Percentiles rank a stretch among this genome's conserved stretches.
These are phyloP conservation scores for Hypoxylon sp. DNA, from an alignment of 2,329 filamentous ascomycete genomes.

Conservation along the genomic window DNA sequence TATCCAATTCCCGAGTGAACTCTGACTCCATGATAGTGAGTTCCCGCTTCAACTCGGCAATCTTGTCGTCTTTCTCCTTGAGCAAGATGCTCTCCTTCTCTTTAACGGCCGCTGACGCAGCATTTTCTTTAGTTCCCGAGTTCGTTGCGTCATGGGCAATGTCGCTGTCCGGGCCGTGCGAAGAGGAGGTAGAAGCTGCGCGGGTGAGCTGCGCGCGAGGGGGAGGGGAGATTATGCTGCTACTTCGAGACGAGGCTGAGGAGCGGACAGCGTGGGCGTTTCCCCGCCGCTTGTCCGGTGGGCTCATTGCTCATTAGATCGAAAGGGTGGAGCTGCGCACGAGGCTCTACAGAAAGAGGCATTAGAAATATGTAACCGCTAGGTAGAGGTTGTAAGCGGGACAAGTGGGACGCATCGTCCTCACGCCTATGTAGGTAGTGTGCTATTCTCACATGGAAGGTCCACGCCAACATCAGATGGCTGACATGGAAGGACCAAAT, in stretches of 20 bases:
- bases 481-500: slow-evolving; percentile 17
- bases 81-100: slow-evolving; percentile 51
- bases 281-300: slow-evolving; percentile 60
- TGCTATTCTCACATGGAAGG: slow-evolving; percentile 26
- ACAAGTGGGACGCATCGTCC: slow-evolving; percentile 33
- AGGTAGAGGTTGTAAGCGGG: slow-evolving; percentile 16
- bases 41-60: slow-evolving; percentile 65
- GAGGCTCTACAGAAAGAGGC: slow-evolving; percentile 22
- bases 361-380: no score
- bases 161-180: slow-evolving; percentile 51
- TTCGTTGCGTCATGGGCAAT: slow-evolving; percentile 37
- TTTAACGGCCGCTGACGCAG: slow-evolving; percentile 42
- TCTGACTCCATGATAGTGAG: slow-evolving; percentile 65
- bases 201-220: slow-evolving; percentile 57
- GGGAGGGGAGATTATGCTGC: slow-evolving; percentile 55
- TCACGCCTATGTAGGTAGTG: no score
- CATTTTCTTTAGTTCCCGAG: slow-evolving; percentile 43
- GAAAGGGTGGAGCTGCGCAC: slow-evolving; percentile 33
- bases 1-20: slow-evolving; percentile 66
- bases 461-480: slow-evolving; percentile 24
- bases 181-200: slow-evolving; percentile 49
- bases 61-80: slow-evolving; percentile 64
- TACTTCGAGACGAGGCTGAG: slow-evolving; percentile 48
- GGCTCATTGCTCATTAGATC: slow-evolving; percentile 58
- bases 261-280: slow-evolving; percentile 51